These are phyloP conservation scores for Suhomyces choctaworum DNA, from an alignment of 1,139 yeast species.

Conservation along the genomic window DNA sequence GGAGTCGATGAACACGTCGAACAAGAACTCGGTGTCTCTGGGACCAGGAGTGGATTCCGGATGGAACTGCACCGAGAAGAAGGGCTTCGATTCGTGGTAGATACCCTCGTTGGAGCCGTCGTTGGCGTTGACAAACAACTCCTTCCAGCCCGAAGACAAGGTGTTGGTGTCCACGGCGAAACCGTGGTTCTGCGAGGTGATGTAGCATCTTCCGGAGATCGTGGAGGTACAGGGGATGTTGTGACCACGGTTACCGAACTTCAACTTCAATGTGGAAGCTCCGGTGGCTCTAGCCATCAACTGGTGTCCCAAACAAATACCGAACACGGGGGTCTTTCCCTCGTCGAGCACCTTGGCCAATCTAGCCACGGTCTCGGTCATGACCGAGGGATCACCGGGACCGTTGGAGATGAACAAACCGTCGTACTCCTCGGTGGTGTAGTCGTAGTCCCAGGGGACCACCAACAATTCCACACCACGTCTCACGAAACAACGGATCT, in stretches of 20 bases:
- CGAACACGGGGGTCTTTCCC: slow-evolving; percentile 80
- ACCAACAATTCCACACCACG: slow-evolving; percentile 96
- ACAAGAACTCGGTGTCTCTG: slow-evolving; percentile 95
- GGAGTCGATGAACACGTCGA: slow-evolving; percentile 87
- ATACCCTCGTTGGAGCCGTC: slow-evolving; percentile 99
- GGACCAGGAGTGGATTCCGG: slow-evolving; percentile 99
- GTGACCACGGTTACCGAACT: slow-evolving; percentile 99
- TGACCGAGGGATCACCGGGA: slow-evolving; percentile 97
- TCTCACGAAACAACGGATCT: slow-evolving; percentile 92
- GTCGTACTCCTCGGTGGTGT: slow-evolving; percentile 74
- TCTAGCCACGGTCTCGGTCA: slow-evolving; percentile 63
- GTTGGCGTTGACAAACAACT: slow-evolving; percentile 91
- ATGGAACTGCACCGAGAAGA: slow-evolving; percentile 98
- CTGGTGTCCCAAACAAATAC: slow-evolving; percentile 99
- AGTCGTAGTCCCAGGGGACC: slow-evolving; percentile 95
- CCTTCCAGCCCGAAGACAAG: slow-evolving; percentile 82
- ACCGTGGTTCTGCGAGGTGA: slow-evolving; percentile 99
- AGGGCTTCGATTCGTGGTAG: slow-evolving; percentile 83
- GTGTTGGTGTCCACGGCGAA: slow-evolving; percentile 88
- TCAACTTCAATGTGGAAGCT: slow-evolving; percentile 86
- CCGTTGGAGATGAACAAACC: slow-evolving; percentile 97
- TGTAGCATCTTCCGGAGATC: slow-evolving; percentile 93
- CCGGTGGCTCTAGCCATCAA: slow-evolving; percentile 94
- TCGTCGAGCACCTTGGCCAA: slow-evolving; percentile 57
- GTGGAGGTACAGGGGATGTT: slow-evolving; percentile 96